Base-by-base conservation (phyloP, 1,284 basidiomycete species). In the Blastosporella zonata region DNA sequence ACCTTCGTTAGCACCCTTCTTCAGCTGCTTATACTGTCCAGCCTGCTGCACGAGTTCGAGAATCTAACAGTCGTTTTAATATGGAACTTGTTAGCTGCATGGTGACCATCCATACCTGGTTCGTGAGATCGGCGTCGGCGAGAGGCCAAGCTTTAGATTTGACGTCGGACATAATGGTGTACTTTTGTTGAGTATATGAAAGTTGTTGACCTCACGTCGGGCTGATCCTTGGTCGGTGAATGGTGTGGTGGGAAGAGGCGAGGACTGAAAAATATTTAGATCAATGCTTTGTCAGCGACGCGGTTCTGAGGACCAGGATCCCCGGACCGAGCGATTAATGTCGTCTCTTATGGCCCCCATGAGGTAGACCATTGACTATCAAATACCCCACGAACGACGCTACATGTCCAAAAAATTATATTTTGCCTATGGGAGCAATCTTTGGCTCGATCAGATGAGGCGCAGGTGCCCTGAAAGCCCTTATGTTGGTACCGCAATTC, bases 1-100 rank as follows among this genome's bases (percentile, higher is more conserved):
- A 89, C 90, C 88, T 79, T 97, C 93, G 68, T 97, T 97, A 35
- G 93, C 93, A 57, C 96, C 96, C 78, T 99, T 99, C 78, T 98
- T 99, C 46, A 99, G 76, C 72, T 97, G 93, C 73, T 96, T 95
- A 77, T 95, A 96, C 68, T 93, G 88, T 29, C 82, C 78, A 40
- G 91, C 91, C 71, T 94, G 90, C 71, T 93, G 89, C 29, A 93
- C 84, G 50, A 95, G 76, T 61, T 95, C 93, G 50, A 96, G 77
- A 63, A 95, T 93, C 92, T 94, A 62, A 4, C 47, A 37, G 40
- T 33, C 8, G 17, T 35, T 18, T 33, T n/a, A 6, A n/a, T 15
- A 28, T 31, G 38, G 28, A 43, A 15, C 12, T 36, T 15, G 43
- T 45, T 21, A 25, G 21, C 28, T 35, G 20, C 22, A 33, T 13